Base-by-base conservation (phyloP, 768 basidiomycete genomes). In the Tulasnella sp. region DNA sequence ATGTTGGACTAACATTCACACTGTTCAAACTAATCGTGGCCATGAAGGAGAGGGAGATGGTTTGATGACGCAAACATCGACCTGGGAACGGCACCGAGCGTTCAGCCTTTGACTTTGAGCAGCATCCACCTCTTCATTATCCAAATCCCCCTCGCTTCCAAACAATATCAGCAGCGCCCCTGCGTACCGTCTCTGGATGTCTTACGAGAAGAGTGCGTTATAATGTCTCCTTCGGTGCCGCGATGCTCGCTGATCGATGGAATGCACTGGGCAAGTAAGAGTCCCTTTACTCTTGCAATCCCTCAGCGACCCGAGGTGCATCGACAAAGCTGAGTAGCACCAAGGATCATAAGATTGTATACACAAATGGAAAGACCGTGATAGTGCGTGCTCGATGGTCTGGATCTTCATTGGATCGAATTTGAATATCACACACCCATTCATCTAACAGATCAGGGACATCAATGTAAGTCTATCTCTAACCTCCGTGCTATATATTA, bases 381-480 rank as follows among this genome's bases (percentile, higher is more conserved):
- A 81, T 94, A 66, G 92, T 94, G 68, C 66, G 92, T 77, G 10
- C 21, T 22, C 53, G 34, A 52, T 11, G 42, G n/a, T 2, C 43
- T 27, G 11, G 11, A 22, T 17, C 31, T 24, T 56, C 49, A 43
- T 45, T 49, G 38, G 52, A 55, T 31, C 19, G 57, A 25, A 25
- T 57, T 49, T 48, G 49, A 61, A 48, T 63, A 49, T 31, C 56
- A 34, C 27, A 27, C 8, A 3, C 22, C 42, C 1, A 60, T 17
- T 62, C n/a, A n/a, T n/a, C n/a, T n/a, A n/a, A n/a, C n/a, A 92
- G 91, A 81, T 91, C 63, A 84, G 89, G 66, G 86, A 92, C 75
- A 70, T 93, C 48, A 83, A 84, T 71, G 91, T 89, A 12, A 30
- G 49, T 49, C 17, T 15, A 30, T 43, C 49, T 41, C 45, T 5